A percentile compares a stretch with the other conserved stretches of the same genome.
phyloP scores from a whole-genome alignment of 306 rosid species.

The Clitoria ternatea region DNA sequence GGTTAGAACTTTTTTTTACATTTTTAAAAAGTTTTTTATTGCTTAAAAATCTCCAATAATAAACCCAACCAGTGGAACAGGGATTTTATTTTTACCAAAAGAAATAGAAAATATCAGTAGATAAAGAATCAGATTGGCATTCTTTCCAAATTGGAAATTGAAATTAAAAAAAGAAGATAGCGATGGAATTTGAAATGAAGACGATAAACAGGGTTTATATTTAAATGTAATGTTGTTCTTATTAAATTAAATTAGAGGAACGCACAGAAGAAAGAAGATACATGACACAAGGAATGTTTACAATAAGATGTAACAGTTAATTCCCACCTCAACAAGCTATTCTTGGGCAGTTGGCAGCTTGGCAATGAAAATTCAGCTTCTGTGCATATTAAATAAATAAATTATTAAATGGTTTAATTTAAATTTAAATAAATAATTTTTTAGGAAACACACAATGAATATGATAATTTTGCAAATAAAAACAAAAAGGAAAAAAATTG shows the following conservation, averaged over 20 bases:
- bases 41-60: neutral
- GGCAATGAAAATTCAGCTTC: slow-evolving; percentile 35
- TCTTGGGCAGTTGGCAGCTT: slow-evolving; percentile 72
- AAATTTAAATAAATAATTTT: slow-evolving; percentile 1
- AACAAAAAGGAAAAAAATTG: slow-evolving; percentile 25
- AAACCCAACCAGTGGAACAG: neutral
- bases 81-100: neutral
- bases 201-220: neutral
- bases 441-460: slow-evolving; percentile 22
- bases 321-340: slow-evolving; percentile 70
- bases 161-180: neutral
- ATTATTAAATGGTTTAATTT: neutral
- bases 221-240: too few relatives aligned
- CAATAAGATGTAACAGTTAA: slow-evolving; percentile 31
- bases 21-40: neutral
- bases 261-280: neutral
- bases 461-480: slow-evolving; percentile 34
- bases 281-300: slow-evolving; percentile 29
- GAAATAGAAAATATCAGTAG: neutral
- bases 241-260: neutral
- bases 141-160: neutral
- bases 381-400: slow-evolving; percentile 15
- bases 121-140: neutral
- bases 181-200: neutral
- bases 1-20: neutral